Evolutionary conservation across 2,329 filamentous ascomycete species (phyloP), one percentile per base, ranked within the genome.

Genomic region (Esteya vermicola): DNA sequence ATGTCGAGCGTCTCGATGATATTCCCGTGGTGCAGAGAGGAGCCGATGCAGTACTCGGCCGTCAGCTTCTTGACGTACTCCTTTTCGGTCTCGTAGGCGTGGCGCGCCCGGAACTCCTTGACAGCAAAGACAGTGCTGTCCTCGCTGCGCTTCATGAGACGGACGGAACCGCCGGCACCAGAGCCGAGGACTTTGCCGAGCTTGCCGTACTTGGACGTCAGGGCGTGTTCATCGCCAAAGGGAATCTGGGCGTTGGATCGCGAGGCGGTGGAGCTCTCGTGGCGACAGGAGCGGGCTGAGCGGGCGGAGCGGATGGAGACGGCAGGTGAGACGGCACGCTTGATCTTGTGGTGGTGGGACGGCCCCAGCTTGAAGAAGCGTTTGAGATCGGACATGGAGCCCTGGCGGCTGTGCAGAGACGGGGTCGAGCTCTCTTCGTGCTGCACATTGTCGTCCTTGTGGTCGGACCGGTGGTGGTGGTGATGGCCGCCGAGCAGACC

Each of bases 11-110:
- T 96, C 59, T 98, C 91, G 52, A 98, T 96, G 50, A 98, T 86
- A 56, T 98, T 98, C 51, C 91, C 89, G 53, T 98, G 91, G 53
- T 96, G 91, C 28, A 98, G 67, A 0, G 91, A 95, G 3, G 89
- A 96, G 12, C 91, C 91, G 50, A 98, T 89, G 56, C 91, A 98
- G 59, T 98, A 98, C 55, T 98, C 91, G 3, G 91, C 89, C 1
- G 91, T 98, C 35, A 98, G 78, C 57, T 98, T 98, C 62, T 98
- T 98, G 50, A 86, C 85, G 54, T 98, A 98, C 50, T 96, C 91
- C 52, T 84, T 85, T 55, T 95, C 83, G 2, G 81, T 85, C 60
- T 98, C 91, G 60, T 95, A 94, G 0, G 82, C 78, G 59, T 98
- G 89, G 26, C 85, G 77, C 40, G 89, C 78, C 39, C 91, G 72